These are phyloP conservation scores for Madurella fahalii DNA, from an alignment of 2,329 filamentous ascomycete species.

Conservation along the genomic window DNA sequence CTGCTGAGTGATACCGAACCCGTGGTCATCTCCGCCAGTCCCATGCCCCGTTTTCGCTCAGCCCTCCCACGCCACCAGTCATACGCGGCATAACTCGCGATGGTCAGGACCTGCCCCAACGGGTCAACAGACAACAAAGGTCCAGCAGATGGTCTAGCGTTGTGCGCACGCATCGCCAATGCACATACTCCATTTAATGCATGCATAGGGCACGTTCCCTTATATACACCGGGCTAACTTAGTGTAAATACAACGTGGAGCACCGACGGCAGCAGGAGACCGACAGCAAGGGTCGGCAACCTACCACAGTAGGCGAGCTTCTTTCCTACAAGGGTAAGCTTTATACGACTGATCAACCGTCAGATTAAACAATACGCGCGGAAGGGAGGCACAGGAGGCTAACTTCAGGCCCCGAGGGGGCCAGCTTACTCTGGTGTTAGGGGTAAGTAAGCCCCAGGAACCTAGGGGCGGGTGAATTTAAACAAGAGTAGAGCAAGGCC, in stretches of 20 bases:
- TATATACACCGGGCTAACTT: no score
- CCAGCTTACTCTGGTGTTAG: not conserved
- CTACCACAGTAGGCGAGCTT: not conserved
- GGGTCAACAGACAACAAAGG: not conserved
- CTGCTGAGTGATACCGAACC: not conserved
- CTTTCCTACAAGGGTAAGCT: not conserved
- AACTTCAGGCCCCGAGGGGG: not conserved
- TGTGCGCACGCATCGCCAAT: not conserved
- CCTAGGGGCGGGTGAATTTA: no score
- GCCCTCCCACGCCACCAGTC: constrained; percentile 16
- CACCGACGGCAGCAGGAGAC: no score
- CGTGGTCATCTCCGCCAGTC: constrained; percentile 1
- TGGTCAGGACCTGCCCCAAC: constrained; percentile 1
- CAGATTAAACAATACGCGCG: not conserved
- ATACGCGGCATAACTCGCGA: constrained; percentile 8
- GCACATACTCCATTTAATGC: not conserved
- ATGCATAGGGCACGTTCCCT: not conserved
- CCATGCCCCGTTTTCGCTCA: constrained; percentile 11
- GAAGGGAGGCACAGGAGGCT: constrained; percentile 7
- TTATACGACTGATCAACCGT: not conserved
- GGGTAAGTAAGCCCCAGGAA: no score
- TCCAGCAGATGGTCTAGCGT: not conserved
- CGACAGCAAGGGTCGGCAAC: no score
- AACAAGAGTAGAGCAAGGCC: no score
- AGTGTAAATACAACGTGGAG: no score